Conservation (phyloP, 176 grass and related monocot species). For the Triticum urartu region DNA sequence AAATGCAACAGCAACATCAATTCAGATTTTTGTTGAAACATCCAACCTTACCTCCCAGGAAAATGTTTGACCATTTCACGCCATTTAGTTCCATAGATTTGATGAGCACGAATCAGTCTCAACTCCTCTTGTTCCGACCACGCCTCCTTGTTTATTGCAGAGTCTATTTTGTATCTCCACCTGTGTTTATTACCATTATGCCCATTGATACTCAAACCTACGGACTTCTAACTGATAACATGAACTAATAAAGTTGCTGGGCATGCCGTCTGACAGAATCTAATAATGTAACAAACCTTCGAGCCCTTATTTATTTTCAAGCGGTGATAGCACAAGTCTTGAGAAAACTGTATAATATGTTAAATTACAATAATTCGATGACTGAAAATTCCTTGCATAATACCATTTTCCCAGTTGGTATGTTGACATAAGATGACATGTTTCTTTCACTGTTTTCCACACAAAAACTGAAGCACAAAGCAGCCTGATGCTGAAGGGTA, state of each 20-base stretch:
- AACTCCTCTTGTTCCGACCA: slow-evolving; percentile 75
- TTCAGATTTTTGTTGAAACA: slow-evolving; percentile 13
- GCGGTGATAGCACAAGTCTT: not conserved
- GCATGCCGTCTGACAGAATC: not conserved
- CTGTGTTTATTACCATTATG: slow-evolving; percentile 32
- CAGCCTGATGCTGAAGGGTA: not conserved
- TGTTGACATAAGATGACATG: not conserved
- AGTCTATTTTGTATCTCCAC: slow-evolving; percentile 56
- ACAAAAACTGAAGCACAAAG: slow-evolving; percentile 9
- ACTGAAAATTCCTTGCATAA: slow-evolving; percentile 2
- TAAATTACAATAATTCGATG: not conserved
- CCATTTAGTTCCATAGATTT: slow-evolving; percentile 75
- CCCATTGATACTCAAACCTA: slow-evolving; percentile 4
- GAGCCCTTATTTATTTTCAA: not conserved
- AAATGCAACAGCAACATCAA: not conserved
- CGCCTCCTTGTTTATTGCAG: slow-evolving; percentile 59
- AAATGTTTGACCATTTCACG: slow-evolving; percentile 59
- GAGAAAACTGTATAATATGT: not conserved
- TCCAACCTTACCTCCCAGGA: slow-evolving; percentile 56
- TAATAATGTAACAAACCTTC: not conserved
- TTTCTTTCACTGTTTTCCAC: slow-evolving; percentile 9
- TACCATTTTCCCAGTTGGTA: not conserved
- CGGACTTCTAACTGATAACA: slow-evolving; percentile 1
- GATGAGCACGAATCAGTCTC: slow-evolving; percentile 70
- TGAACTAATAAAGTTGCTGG: slow-evolving; percentile 9